Percentiles rank a stretch among this genome's conserved stretches.
Conservation (phyloP, 768 basidiomycete species). For the Russula sp. region DNA sequence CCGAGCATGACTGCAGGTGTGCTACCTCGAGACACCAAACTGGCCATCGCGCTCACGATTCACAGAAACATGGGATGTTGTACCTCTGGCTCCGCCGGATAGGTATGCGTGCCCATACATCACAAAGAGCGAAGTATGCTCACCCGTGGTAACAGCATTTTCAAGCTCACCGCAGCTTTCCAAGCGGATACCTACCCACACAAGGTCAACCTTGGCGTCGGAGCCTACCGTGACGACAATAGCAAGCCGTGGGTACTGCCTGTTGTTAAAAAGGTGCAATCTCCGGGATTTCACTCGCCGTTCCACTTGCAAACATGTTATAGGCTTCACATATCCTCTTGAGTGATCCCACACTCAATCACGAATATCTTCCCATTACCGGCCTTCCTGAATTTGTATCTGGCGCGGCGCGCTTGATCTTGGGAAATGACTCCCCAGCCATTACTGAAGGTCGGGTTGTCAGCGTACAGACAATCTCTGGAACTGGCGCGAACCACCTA, state of each 20-base stretch:
- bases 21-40: conserved; percentile 21
- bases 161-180: conserved; percentile 85
- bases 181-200: conserved; percentile 66
- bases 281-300: background rate
- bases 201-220: conserved; percentile 90
- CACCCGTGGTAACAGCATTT: conserved; percentile 49
- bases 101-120: conserved; percentile 42
- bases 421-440: conserved; percentile 65
- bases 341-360: conserved; percentile 67
- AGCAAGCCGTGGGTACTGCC: conserved; percentile 90
- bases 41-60: conserved; percentile 1
- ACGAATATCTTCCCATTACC: conserved; percentile 89
- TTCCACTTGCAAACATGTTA: background rate
- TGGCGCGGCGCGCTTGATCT: conserved; percentile 75
- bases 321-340: conserved; percentile 71
- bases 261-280: conserved; percentile 73
- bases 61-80: conserved; percentile 64
- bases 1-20: conserved; percentile 38
- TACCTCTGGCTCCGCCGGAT: conserved; percentile 81
- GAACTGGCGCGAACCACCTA: conserved; percentile 93
- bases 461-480: conserved; percentile 90
- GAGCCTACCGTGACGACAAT: conserved; percentile 84
- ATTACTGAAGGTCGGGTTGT: conserved; percentile 63
- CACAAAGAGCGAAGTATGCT: background rate
- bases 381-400: conserved; percentile 78